Evolutionary conservation across 2,329 filamentous ascomycete genomes (phyloP), one percentile per base, ranked within the genome.

Genomic region (Colletotrichum simmondsii): DNA sequence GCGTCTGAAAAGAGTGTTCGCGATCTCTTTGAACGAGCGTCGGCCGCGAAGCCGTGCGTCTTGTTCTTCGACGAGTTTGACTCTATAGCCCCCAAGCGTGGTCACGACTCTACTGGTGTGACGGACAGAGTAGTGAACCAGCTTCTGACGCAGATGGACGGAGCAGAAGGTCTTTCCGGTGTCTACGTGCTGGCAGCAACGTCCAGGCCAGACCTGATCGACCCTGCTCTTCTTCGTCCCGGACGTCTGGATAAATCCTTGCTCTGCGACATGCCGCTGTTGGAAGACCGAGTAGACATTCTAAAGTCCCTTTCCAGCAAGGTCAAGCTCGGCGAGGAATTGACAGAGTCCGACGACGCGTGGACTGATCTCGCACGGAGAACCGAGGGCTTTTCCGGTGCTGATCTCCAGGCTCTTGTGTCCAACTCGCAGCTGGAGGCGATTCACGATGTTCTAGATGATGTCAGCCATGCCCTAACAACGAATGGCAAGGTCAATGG

Each of bases 1-100:
- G 97, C 97, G 0, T 97, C 94, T 32, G 97, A 99, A 79, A 99
- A 99, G 87, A 95, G 92, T 73, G 95, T 99, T 7, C 92, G 97
- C 54, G 97, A 99, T 81, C 87, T 99, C 1, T 99, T 99, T 79
- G 96, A 98, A 80, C 91, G 97, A 54, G 97, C 97, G 0, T 92
- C 93, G 79, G 96, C 97, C 3, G 97, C 97, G 5, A 92, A 93
- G 72, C 97, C 97, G 0, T 98, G 97, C 77, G 94, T 99, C 5
- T 87, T 99, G 10, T 99, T 99, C 87, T 99, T 99, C 80, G 97
- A 99, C 80, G 97, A 99, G 81, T 99, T 99, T 79, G 97, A 99
- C 84, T 95, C 94, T 52, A 98, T 99, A 75, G 97, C 97, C 0
- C 97, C 97, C 2, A 99, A 98, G 83, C 91, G 97, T 84, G 97